Conservation (phyloP, 441 rosid species). For the Pelargonium myrrhifolium region DNA sequence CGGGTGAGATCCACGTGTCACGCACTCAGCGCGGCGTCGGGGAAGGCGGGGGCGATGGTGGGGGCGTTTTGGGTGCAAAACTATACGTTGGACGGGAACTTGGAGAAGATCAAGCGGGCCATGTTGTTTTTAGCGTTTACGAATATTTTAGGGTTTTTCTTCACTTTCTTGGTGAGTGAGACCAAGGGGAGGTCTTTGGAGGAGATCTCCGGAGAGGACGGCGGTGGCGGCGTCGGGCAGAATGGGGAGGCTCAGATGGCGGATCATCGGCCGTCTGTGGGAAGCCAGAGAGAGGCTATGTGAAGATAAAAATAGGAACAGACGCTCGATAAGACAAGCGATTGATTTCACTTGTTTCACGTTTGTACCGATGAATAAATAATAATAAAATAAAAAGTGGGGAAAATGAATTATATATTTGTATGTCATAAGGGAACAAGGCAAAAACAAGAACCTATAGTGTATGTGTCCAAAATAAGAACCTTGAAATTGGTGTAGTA, state of each 20-base stretch:
- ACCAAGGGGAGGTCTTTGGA: slow-evolving; percentile 57
- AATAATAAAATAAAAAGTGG: no score
- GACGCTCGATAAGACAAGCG: no score
- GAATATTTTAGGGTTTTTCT: slow-evolving; percentile 41
- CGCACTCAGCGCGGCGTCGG: slow-evolving; percentile 57
- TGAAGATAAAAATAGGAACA: neutral
- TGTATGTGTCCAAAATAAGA: neutral
- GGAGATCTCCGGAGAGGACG: slow-evolving; percentile 52
- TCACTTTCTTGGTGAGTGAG: slow-evolving; percentile 52
- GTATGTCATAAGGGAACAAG: no score
- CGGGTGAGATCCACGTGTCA: slow-evolving; percentile 57
- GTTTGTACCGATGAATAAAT: no score
- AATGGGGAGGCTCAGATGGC: neutral
- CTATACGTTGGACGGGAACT: slow-evolving; percentile 25
- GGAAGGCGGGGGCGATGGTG: slow-evolving; percentile 64
- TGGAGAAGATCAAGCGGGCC: slow-evolving; percentile 27
- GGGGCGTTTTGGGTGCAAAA: slow-evolving; percentile 50
- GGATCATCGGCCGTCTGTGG: slow-evolving; percentile 1
- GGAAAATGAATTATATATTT: no score
- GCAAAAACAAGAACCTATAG: no score
- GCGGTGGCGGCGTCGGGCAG: slow-evolving; percentile 14
- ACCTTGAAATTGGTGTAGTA: neutral
- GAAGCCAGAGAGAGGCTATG: neutral
- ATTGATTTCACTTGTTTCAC: no score
- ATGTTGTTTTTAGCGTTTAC: slow-evolving; percentile 32